Conservation (phyloP, 352 stramenopile species). For the Pythium brachiatum region DNA sequence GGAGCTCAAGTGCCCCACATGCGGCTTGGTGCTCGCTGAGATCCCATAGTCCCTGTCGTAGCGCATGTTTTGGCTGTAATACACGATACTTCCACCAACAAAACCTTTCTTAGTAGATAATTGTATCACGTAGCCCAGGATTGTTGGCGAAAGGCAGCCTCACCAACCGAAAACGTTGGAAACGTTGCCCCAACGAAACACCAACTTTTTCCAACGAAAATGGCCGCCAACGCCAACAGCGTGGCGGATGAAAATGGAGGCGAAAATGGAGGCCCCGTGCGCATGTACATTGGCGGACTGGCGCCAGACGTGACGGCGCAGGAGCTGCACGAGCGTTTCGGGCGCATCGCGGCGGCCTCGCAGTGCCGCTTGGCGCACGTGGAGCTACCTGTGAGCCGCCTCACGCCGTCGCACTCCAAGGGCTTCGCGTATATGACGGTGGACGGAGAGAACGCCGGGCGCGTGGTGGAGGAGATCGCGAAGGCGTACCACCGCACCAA, state of each 20-base stretch:
- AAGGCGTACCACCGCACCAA: slow-evolving; percentile 76
- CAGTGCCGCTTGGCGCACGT: slow-evolving; percentile 37
- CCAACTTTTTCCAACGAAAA: neutral
- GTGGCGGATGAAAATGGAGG: too few species aligned
- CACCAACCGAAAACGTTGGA: slow-evolving; percentile 12
- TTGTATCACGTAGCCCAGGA: slow-evolving; percentile 11
- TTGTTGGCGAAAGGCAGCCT: neutral
- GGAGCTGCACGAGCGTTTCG: slow-evolving; percentile 69
- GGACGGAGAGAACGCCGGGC: slow-evolving; percentile 25
- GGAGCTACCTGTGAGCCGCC: slow-evolving; percentile 36
- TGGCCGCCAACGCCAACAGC: neutral
- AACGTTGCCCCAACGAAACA: neutral
- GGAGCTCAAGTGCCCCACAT: slow-evolving; percentile 48
- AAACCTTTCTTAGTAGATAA: slow-evolving; percentile 6
- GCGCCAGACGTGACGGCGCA: slow-evolving; percentile 37
- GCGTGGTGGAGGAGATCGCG: slow-evolving; percentile 39
- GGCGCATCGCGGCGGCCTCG: slow-evolving; percentile 31
- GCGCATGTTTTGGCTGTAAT: neutral
- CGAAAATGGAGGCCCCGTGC: too few species aligned
- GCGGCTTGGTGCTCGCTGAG: slow-evolving; percentile 20
- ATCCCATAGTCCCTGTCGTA: too few species aligned
- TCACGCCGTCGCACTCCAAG: slow-evolving; percentile 19
- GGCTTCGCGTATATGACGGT: slow-evolving; percentile 70
- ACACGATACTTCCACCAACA: neutral
- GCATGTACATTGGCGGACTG: slow-evolving; percentile 65